Conservation (phyloP, 371 early-diverging fungal species). For the Coemansia sp. region DNA sequence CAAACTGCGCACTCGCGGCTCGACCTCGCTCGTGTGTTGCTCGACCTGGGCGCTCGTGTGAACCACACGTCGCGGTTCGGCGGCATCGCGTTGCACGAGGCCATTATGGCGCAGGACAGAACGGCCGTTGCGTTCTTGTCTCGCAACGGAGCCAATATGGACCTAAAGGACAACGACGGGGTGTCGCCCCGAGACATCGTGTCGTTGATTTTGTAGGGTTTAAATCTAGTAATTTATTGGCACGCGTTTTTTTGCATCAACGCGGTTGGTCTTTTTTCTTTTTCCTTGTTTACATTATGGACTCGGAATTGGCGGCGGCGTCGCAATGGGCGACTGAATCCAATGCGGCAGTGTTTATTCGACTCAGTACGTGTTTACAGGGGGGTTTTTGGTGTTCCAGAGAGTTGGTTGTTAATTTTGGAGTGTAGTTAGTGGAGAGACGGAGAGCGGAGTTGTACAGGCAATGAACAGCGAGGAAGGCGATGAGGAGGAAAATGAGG, state of each 20-base stretch:
- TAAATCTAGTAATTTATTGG: not conserved
- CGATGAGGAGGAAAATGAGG: constrained; percentile 10
- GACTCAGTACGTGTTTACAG: constrained; percentile 30
- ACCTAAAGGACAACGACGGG: constrained; percentile 40
- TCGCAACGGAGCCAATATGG: constrained; percentile 38
- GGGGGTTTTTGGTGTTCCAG: not conserved
- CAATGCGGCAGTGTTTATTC: constrained; percentile 45
- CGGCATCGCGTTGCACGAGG: constrained; percentile 45
- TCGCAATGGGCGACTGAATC: constrained; percentile 51
- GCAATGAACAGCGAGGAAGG: constrained; percentile 24
- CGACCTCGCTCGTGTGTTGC: constrained; percentile 33
- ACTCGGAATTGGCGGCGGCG: constrained; percentile 32
- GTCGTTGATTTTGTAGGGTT: constrained; percentile 11
- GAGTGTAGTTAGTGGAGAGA: constrained; percentile 48
- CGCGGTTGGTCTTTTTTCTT: not conserved
- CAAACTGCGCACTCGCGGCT: constrained; percentile 38
- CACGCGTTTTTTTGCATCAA: not conserved
- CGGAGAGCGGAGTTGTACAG: constrained; percentile 32
- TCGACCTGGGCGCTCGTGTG: constrained; percentile 39
- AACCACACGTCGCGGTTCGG: constrained; percentile 46
- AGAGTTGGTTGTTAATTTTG: too few relatives aligned
- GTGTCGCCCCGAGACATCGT: constrained; percentile 48
- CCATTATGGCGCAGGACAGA: constrained; percentile 45
- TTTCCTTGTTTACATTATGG: constrained; percentile 23
- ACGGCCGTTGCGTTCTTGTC: constrained; percentile 36